Evolutionary conservation across 495 filamentous ascomycete species (phyloP).

Genomic region (Neurospora tetrasperma): DNA sequence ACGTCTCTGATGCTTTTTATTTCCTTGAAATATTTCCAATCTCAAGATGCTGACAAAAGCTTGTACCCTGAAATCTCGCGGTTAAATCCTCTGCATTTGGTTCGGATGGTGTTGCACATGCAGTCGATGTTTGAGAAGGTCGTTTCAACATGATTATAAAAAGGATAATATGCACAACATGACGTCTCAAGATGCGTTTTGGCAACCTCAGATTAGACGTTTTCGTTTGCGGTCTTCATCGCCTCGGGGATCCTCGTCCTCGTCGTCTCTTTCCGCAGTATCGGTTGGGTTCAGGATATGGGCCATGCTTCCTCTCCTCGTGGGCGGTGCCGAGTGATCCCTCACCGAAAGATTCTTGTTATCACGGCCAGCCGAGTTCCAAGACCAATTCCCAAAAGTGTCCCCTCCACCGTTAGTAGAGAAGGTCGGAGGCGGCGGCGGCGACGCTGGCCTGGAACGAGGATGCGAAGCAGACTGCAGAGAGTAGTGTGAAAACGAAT

Average conservation of each 20-base stretch:
- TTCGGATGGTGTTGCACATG: background rate
- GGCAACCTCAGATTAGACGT: slow-evolving; percentile 40
- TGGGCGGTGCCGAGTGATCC: slow-evolving; percentile 46
- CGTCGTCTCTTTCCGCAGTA: slow-evolving; percentile 33
- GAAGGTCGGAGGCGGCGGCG: slow-evolving; percentile 41
- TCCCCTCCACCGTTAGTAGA: slow-evolving; percentile 33
- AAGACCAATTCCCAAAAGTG: slow-evolving; percentile 44
- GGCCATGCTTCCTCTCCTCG: slow-evolving; percentile 48
- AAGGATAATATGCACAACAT: too few species aligned
- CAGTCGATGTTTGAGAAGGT: background rate
- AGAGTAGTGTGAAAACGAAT: slow-evolving; percentile 75
- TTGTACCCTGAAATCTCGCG: background rate
- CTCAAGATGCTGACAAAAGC: background rate
- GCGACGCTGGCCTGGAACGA: slow-evolving; percentile 64
- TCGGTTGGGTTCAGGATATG: slow-evolving; percentile 63
- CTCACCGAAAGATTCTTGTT: slow-evolving; percentile 37
- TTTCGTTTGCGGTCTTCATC: slow-evolving; percentile 70
- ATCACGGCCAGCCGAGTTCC: slow-evolving; percentile 36
- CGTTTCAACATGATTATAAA: too few species aligned
- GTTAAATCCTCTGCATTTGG: background rate
- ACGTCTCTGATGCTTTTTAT: background rate
- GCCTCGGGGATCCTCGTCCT: slow-evolving; percentile 35
- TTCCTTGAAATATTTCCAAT: background rate
- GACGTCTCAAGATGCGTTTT: background rate
- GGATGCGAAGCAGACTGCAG: slow-evolving; percentile 46